These are phyloP conservation scores for Ogataea populi-albae DNA, from an alignment of 805 yeast species.

Conservation along the genomic window DNA sequence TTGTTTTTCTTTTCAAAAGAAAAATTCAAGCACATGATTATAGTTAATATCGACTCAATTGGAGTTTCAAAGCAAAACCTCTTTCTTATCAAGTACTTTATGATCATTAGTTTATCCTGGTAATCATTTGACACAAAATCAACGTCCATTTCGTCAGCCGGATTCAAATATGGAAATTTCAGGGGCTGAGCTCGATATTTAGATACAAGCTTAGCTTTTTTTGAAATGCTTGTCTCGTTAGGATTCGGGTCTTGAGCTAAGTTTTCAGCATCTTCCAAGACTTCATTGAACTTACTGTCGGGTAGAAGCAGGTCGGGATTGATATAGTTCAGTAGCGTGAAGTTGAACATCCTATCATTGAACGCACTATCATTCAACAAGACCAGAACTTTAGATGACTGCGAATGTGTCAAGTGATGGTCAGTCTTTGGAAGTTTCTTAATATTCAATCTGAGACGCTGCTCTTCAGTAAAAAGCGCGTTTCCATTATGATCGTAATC, in stretches of 20 bases:
- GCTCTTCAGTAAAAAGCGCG: constrained; percentile 19
- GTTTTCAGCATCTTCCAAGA: constrained; percentile 4
- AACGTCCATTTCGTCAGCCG: constrained; percentile 9
- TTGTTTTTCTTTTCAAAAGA: constrained; percentile 5
- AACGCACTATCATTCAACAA: constrained; percentile 11
- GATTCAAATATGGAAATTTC: constrained; percentile 17
- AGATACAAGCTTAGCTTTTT: not conserved
- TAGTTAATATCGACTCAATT: constrained; percentile 9
- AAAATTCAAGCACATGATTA: constrained; percentile 8
- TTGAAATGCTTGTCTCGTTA: not conserved
- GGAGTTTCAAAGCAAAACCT: constrained; percentile 4
- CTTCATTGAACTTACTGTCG: not conserved
- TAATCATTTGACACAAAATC: constrained; percentile 13
- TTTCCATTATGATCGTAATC: constrained; percentile 20
- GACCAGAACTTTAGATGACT: no score
- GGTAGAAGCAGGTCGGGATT: constrained; percentile 14
- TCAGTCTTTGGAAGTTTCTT: no score
- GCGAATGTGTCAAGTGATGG: no score
- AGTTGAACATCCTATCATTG: constrained; percentile 3
- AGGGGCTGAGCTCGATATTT: constrained; percentile 2
- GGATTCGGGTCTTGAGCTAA: not conserved
- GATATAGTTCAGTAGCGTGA: constrained; percentile 3
- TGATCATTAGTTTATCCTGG: constrained; percentile 13
- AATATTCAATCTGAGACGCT: constrained; percentile 6
- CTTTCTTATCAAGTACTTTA: constrained; percentile 9